Conservation (phyloP, 2,329 filamentous ascomycete species). For the Thielaviopsis cerberus region DNA sequence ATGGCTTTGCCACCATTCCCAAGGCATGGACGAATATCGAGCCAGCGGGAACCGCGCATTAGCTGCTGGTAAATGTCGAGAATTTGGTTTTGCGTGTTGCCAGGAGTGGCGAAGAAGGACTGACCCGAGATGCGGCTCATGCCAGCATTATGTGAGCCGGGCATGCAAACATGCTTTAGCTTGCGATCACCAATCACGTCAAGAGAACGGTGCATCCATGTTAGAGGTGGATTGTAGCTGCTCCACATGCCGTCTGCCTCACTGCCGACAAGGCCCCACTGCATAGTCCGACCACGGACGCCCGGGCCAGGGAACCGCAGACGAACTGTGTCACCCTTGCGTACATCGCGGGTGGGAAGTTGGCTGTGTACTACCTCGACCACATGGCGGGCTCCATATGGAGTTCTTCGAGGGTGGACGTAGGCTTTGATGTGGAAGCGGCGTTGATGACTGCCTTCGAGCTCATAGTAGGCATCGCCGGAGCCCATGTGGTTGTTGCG, state of each 20-base stretch:
- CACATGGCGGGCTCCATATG: constrained; percentile 5
- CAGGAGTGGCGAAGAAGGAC: constrained; percentile 12
- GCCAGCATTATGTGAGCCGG: constrained; percentile 27
- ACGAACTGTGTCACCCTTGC: not conserved
- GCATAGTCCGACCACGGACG: constrained; percentile 5
- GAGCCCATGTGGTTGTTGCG: constrained; percentile 6
- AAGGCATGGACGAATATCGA: constrained; percentile 22
- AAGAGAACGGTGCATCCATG: constrained; percentile 16
- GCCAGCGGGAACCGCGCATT: constrained; percentile 24
- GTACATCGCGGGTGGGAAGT: not conserved
- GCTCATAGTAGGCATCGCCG: constrained; percentile 3
- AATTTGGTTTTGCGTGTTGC: constrained; percentile 25
- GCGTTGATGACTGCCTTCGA: constrained; percentile 1
- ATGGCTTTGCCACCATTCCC: not conserved
- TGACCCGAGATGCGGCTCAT: constrained; percentile 22
- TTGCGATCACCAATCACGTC: constrained; percentile 18
- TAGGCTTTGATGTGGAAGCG: constrained; percentile 4
- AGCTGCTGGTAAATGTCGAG: constrained; percentile 25
- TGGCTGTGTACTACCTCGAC: constrained; percentile 3
- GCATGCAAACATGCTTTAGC: constrained; percentile 26
- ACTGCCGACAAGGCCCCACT: constrained; percentile 3
- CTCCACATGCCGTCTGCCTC: constrained; percentile 7
- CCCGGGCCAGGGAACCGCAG: constrained; percentile 3
- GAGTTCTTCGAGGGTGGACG: not conserved
- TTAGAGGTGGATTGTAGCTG: constrained; percentile 4